Percentiles rank a stretch among this genome's conserved stretches.
Evolutionary conservation across 73 alveolate species (phyloP).

Genomic region (Tetrahymena thermophila): DNA sequence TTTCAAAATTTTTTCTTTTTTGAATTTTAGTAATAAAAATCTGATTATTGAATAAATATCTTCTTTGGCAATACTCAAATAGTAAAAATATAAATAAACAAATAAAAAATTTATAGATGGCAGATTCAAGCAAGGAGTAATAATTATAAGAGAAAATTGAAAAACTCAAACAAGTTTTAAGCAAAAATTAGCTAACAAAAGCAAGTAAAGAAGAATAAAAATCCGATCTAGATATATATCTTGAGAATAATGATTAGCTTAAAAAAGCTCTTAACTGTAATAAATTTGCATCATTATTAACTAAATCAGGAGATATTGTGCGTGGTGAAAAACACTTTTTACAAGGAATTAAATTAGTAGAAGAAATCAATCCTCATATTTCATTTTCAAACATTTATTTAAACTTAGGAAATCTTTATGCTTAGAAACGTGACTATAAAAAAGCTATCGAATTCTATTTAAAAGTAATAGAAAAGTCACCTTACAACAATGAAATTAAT

Average conservation of each 20-base stretch:
- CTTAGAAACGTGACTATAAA: slow-evolving; percentile 17
- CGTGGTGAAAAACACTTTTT: slow-evolving; percentile 29
- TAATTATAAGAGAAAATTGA: not conserved
- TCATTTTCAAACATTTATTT: slow-evolving; percentile 28
- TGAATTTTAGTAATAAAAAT: not conserved
- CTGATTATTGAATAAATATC: not conserved
- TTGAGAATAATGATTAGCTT: not conserved
- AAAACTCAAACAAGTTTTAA: not conserved
- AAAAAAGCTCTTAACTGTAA: not conserved
- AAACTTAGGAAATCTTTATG: slow-evolving; percentile 49
- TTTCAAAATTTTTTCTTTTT: not conserved
- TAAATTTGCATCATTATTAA: not conserved
- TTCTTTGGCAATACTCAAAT: not conserved
- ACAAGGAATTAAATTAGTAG: slow-evolving; percentile 10
- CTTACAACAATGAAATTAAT: slow-evolving; percentile 7
- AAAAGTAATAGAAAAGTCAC: slow-evolving; percentile 16
- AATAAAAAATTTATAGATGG: not conserved
- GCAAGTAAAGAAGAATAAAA: not conserved
- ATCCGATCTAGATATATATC: not conserved
- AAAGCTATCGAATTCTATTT: slow-evolving; percentile 42
- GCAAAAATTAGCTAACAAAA: not conserved
- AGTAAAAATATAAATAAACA: not conserved
- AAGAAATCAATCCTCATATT: not conserved
- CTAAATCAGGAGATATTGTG: not conserved
- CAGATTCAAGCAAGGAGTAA: not conserved